Conservation (phyloP, 768 basidiomycete species). For the Tremella fuciformis region DNA sequence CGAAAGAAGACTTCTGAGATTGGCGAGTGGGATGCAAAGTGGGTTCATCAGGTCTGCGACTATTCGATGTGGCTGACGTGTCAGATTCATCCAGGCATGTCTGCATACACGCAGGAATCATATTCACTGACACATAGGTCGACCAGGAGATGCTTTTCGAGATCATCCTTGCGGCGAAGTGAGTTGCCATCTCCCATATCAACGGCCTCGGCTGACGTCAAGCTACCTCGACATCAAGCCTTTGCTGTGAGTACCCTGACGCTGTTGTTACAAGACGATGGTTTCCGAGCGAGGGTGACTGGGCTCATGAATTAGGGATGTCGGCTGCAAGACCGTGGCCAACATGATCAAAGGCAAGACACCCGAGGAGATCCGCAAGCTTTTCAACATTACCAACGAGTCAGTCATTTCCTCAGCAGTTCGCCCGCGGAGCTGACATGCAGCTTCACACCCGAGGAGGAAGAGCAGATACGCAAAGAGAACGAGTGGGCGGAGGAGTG, state of each 20-base stretch:
- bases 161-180: slow-evolving; percentile 96
- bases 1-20: slow-evolving; percentile 98
- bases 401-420: slow-evolving; percentile 18
- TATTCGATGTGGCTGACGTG: not conserved
- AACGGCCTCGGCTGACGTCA: slow-evolving; percentile 3
- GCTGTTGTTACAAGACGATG: not conserved
- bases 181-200: not conserved
- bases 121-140: slow-evolving; percentile 55
- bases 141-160: slow-evolving; percentile 99
- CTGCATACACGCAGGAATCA: not conserved
- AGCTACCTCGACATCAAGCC: slow-evolving; percentile 97
- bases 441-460: slow-evolving; percentile 98
- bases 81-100: slow-evolving; percentile 49
- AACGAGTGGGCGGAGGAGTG: slow-evolving; percentile 62
- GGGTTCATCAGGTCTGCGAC: slow-evolving; percentile 8
- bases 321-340: slow-evolving; percentile 57
- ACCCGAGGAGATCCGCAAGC: slow-evolving; percentile 96
- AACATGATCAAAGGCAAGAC: slow-evolving; percentile 99
- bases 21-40: slow-evolving; percentile 96
- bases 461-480: slow-evolving; percentile 99
- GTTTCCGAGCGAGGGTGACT: slow-evolving; percentile 8
- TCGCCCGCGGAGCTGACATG: slow-evolving; percentile 25
- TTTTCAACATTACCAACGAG: slow-evolving; percentile 81
- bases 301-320: slow-evolving; percentile 25
- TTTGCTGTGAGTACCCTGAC: slow-evolving; percentile 66